These are phyloP conservation scores for Aspergillus conjunctus DNA, from an alignment of 495 filamentous ascomycete genomes.

Conservation along the genomic window DNA sequence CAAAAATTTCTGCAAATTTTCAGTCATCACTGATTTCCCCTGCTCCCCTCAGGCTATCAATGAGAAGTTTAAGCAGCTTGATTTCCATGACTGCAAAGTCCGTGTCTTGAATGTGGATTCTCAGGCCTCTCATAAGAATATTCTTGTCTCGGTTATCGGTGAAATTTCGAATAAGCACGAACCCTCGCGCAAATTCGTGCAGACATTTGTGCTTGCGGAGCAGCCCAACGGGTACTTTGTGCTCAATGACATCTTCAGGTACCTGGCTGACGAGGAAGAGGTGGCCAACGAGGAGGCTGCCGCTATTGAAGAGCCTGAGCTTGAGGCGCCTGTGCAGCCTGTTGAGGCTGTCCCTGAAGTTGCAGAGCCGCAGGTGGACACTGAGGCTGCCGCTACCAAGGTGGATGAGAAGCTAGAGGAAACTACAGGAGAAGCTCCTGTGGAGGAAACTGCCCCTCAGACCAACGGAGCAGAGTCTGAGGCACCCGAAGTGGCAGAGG, in stretches of 20 bases:
- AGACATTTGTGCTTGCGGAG: constrained; percentile 97
- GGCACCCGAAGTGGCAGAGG: constrained; percentile 24
- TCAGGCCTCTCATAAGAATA: constrained; percentile 86
- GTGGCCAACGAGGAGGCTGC: constrained; percentile 52
- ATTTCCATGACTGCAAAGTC: constrained; percentile 98
- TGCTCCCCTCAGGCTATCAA: constrained; percentile 69
- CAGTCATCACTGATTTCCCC: constrained; percentile 10
- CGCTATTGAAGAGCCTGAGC: constrained; percentile 28
- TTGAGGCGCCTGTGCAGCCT: constrained; percentile 22
- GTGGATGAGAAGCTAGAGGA: constrained; percentile 63
- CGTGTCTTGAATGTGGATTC: constrained; percentile 97
- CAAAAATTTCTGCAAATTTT: background rate
- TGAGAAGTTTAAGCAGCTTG: constrained; percentile 86
- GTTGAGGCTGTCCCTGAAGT: constrained; percentile 25
- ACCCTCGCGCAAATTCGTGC: constrained; percentile 90
- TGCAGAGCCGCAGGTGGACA: constrained; percentile 38
- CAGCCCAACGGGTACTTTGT: constrained; percentile 98
- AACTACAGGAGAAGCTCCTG: constrained; percentile 33
- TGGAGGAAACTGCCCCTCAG: constrained; percentile 38
- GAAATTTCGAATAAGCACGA: constrained; percentile 92
- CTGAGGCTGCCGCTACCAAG: constrained; percentile 46
- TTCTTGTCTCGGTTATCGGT: constrained; percentile 95
- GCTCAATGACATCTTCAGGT: constrained; percentile 95
- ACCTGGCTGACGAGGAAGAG: constrained; percentile 79
- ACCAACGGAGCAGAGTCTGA: constrained; percentile 45